Evolutionary conservation across 2,329 filamentous ascomycete species (phyloP).

Genomic region (Arthrinium phaeospermum): DNA sequence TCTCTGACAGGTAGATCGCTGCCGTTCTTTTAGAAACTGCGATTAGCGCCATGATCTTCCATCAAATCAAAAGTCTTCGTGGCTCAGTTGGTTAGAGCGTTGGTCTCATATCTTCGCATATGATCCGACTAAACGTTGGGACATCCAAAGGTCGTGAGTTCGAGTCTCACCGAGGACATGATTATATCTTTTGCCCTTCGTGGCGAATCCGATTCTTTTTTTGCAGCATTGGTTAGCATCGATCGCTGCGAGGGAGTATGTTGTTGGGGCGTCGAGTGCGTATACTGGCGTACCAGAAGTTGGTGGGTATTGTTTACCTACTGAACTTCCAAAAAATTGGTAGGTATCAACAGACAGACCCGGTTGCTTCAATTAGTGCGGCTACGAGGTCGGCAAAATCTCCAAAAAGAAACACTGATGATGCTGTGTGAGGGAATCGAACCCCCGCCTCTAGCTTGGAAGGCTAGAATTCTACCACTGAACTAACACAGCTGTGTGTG

Average conservation of each 20-base stretch:
- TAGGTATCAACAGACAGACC: background rate
- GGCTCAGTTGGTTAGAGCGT: slow-evolving; percentile 51
- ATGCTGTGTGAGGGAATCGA: slow-evolving; percentile 15
- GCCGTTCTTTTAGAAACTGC: background rate
- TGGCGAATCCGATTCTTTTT: background rate
- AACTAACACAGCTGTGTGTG: slow-evolving; percentile 2
- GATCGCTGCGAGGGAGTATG: background rate
- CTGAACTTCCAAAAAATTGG: background rate
- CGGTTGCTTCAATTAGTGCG: background rate
- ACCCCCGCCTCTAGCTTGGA: slow-evolving; percentile 17
- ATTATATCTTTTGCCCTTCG: background rate
- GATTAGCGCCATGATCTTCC: background rate
- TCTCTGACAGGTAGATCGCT: background rate
- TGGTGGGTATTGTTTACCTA: too few species aligned
- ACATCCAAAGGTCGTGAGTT: slow-evolving; percentile 56
- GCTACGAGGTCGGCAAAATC: background rate
- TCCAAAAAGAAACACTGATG: background rate
- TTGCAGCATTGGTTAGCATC: background rate
- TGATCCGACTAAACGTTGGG: slow-evolving; percentile 24
- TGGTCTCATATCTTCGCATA: slow-evolving; percentile 43
- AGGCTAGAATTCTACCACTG: slow-evolving; percentile 17
- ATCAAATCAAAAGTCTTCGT: slow-evolving; percentile 39
- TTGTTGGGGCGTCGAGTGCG: too few species aligned
- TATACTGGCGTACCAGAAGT: too few species aligned
- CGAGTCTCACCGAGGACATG: slow-evolving; percentile 52